phyloP scores from a whole-genome alignment of 2,329 filamentous ascomycete species.

The Tolypocladium tundrense region DNA sequence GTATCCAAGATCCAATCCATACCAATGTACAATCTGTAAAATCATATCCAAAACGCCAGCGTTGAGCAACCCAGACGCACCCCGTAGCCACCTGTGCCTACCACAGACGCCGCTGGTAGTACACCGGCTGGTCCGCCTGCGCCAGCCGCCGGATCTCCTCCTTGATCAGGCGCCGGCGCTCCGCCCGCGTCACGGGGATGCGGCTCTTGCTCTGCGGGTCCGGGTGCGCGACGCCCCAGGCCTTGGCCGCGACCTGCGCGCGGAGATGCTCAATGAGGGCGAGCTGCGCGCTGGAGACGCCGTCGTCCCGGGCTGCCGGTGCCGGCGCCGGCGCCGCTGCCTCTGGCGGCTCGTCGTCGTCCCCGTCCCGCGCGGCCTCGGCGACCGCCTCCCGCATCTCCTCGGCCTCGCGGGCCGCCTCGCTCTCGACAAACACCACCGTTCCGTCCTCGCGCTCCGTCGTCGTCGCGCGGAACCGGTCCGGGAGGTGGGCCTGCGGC shows the following conservation, averaged over 20 bases:
- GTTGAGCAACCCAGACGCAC: background rate
- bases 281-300: constrained; percentile 15
- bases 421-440: constrained; percentile 27
- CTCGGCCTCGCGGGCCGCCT: constrained; percentile 18
- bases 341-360: background rate
- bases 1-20: no score
- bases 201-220: constrained; percentile 26
- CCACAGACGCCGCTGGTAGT: constrained; percentile 46
- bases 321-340: no score
- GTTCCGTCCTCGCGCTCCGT: constrained; percentile 37
- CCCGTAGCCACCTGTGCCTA: constrained; percentile 13
- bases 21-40: background rate
- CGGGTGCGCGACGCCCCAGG: constrained; percentile 22
- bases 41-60: background rate
- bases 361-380: constrained; percentile 3
- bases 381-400: constrained; percentile 13
- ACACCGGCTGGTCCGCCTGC: constrained; percentile 33
- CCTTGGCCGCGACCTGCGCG: constrained; percentile 20
- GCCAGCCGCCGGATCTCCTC: constrained; percentile 42
- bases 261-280: constrained; percentile 21
- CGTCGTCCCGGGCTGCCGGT: constrained; percentile 5
- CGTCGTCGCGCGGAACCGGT: constrained; percentile 35
- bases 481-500: constrained; percentile 39
- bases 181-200: constrained; percentile 39
- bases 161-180: constrained; percentile 47